Evolutionary conservation across 2,329 filamentous ascomycete genomes (phyloP).

Genomic region (Emericellopsis atlantica): DNA sequence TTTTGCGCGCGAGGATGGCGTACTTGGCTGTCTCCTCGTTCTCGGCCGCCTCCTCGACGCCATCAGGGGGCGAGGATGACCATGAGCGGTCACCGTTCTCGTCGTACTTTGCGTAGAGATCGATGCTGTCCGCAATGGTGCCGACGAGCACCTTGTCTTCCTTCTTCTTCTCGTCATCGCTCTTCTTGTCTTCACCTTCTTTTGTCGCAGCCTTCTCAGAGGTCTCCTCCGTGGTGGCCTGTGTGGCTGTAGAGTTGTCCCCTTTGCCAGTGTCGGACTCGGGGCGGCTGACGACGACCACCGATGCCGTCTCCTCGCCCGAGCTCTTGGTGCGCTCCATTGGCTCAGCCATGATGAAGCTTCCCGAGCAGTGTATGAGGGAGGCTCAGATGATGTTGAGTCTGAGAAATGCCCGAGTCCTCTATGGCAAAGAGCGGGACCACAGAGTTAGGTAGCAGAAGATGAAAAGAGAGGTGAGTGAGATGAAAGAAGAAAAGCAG

Average conservation of each 20-base stretch:
- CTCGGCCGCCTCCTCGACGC: constrained; percentile 43
- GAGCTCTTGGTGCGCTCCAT: background rate
- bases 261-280: background rate
- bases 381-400: too few relatives aligned
- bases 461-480: background rate
- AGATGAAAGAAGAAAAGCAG: background rate
- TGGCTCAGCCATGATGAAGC: background rate
- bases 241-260: too few relatives aligned
- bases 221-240: background rate
- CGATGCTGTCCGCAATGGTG: constrained; percentile 24
- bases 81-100: constrained; percentile 36
- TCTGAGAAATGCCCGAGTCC: too few relatives aligned
- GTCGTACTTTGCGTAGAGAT: constrained; percentile 31
- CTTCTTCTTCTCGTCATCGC: constrained; percentile 5
- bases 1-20: constrained; percentile 46
- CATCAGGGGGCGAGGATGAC: constrained; percentile 41
- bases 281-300: background rate
- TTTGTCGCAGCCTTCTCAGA: background rate
- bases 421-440: too few relatives aligned
- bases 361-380: background rate
- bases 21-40: constrained; percentile 49
- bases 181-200: background rate
- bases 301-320: background rate
- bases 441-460: too few relatives aligned
- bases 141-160: constrained; percentile 16